These are phyloP conservation scores for Hygrophoropsis aurantiaca DNA, from an alignment of 768 basidiomycete genomes.

Conservation along the genomic window DNA sequence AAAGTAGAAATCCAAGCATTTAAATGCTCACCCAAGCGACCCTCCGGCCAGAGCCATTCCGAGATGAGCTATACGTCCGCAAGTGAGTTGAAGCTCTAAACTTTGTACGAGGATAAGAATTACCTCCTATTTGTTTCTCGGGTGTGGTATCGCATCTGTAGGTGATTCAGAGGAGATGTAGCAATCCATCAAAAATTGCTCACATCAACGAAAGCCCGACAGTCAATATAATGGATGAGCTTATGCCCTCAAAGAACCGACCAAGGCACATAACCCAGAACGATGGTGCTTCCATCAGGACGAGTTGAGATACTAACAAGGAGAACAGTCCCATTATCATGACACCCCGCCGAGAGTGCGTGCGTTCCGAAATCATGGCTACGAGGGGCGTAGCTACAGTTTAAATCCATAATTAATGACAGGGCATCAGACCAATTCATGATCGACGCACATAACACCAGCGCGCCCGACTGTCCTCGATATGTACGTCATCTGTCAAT, in stretches of 20 bases:
- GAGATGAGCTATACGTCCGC: constrained; percentile 31
- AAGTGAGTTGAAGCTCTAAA: neutral
- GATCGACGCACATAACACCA: constrained; percentile 26
- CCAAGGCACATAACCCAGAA: constrained; percentile 41
- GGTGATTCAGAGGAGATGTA: neutral
- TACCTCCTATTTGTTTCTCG: constrained; percentile 33
- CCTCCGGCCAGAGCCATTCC: constrained; percentile 40
- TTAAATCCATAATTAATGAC: neutral
- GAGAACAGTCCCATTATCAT: constrained; percentile 31
- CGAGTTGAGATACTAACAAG: constrained; percentile 34
- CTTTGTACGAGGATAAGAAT: constrained; percentile 10
- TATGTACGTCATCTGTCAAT: neutral
- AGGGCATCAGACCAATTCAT: neutral
- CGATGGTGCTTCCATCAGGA: constrained; percentile 39
- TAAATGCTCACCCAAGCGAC: constrained; percentile 31
- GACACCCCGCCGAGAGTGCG: constrained; percentile 28
- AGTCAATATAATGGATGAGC: constrained; percentile 39
- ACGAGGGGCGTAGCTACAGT: constrained; percentile 34
- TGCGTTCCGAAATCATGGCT: constrained; percentile 34
- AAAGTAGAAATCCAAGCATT: neutral
- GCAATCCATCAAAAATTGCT: constrained; percentile 3
- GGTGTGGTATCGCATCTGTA: constrained; percentile 37
- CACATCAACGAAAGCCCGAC: constrained; percentile 39
- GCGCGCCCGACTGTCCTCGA: constrained; percentile 25
- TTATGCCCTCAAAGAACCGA: constrained; percentile 39